Conservation (phyloP, 495 filamentous ascomycete genomes). For the Talaromyces trachyspermus region DNA sequence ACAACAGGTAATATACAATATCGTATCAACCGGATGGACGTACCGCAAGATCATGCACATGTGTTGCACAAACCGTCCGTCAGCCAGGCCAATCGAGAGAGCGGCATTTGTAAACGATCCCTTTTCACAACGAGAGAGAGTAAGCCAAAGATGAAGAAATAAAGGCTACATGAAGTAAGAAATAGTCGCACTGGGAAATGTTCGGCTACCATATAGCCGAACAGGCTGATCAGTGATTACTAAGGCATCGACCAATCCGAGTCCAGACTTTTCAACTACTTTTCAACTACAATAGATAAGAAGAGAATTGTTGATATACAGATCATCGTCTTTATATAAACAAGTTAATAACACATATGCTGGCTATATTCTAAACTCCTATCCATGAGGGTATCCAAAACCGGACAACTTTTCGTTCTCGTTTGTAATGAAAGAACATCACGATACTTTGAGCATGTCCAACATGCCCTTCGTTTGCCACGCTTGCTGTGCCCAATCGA, state of each 20-base stretch:
- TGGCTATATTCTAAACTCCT: constrained; percentile 16
- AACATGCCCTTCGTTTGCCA: constrained; percentile 77
- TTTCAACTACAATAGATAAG: no score
- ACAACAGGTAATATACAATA: not conserved
- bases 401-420: constrained; percentile 1
- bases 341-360: not conserved
- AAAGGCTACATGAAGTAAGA: no score
- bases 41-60: no score
- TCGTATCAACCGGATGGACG: not conserved
- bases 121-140: not conserved
- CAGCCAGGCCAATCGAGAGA: not conserved
- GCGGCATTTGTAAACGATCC: not conserved
- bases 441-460: constrained; percentile 53
- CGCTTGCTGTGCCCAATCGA: constrained; percentile 74
- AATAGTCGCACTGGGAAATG: no score
- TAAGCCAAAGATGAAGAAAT: not conserved
- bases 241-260: no score
- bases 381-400: constrained; percentile 14
- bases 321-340: no score
- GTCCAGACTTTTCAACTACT: no score
- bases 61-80: not conserved
- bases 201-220: constrained; percentile 5
- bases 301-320: no score
- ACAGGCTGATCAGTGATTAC: no score
- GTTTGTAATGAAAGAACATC: constrained; percentile 5